Percentiles rank a stretch among this genome's conserved stretches.
phyloP scores from a whole-genome alignment of 140 eudicot genomes.

The Bidens hawaiensis region DNA sequence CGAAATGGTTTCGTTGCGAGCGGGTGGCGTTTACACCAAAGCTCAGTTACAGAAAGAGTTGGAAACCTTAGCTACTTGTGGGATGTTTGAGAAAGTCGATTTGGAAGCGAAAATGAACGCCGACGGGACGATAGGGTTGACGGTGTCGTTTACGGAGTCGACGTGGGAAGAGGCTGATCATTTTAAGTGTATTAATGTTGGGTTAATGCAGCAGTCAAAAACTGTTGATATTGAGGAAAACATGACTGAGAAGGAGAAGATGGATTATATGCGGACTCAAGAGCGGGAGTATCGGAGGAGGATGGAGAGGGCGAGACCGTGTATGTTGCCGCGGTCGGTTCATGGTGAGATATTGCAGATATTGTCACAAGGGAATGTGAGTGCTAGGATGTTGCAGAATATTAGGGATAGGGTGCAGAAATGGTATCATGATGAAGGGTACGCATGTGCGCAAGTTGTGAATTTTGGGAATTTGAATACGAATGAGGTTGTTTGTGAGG shows the following conservation, averaged over 20 bases:
- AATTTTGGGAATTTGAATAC: constrained; percentile 77
- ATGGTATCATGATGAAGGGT: constrained; percentile 90
- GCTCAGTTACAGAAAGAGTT: constrained; percentile 75
- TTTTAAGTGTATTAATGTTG: constrained; percentile 68
- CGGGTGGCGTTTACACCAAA: constrained; percentile 65
- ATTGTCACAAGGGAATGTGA: constrained; percentile 40
- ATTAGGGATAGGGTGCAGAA: constrained; percentile 62
- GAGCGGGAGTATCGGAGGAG: constrained; percentile 63
- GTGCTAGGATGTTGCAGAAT: constrained; percentile 63
- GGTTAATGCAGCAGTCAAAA: constrained; percentile 62
- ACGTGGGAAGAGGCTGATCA: constrained; percentile 53
- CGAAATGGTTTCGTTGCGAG: constrained; percentile 60
- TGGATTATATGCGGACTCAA: constrained; percentile 40
- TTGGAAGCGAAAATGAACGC: constrained; percentile 56
- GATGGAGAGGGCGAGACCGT: constrained; percentile 60
- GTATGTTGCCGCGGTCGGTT: constrained; percentile 52
- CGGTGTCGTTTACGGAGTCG: constrained; percentile 41
- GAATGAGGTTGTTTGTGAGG: constrained; percentile 76
- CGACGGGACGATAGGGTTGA: constrained; percentile 55
- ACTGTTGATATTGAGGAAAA: constrained; percentile 49
- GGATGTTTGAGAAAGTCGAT: constrained; percentile 76
- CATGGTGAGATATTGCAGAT: constrained; percentile 43
- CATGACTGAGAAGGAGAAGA: constrained; percentile 64
- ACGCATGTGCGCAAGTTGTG: constrained; percentile 70
- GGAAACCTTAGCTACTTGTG: constrained; percentile 61